Evolutionary conservation across 352 stramenopile species (phyloP), one percentile per base, ranked within the genome.

Genomic region (Ophiocytium majus): DNA sequence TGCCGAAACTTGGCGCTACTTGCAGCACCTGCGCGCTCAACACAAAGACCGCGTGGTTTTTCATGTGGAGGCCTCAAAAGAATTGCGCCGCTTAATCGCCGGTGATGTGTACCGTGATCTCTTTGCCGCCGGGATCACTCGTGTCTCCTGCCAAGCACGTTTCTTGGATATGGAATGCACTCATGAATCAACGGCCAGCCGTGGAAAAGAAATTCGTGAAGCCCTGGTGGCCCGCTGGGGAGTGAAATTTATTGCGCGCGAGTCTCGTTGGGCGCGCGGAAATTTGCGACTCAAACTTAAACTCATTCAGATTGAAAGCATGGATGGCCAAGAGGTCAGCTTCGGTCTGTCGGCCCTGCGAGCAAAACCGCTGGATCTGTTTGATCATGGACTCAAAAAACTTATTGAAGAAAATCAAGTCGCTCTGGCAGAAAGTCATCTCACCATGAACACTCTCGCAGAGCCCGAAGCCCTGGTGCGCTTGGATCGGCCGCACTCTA

Each of bases 321-420:
- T 71, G 57, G 57, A 71, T 71, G 57, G 57, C 57, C 57, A 28
- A 71, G 57, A 71, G 28, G 28, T 71, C 28, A 23, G 28, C 28
- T 28, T 71, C 19, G 57, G 57, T 23, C 23, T 71, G 57, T 23
- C 23, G 23, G 57, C 57, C 57, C 28, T 71, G 23, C 57, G 28
- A 71, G 28, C 57, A 28, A 71, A 23, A 71, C 23, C 28, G 23
- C 19, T 23, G 23, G 57, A 71, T 71, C 57, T 71, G 19, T 71
- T 71, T 28, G 57, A 71, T 71, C 28, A 23, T 28, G 57, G 57
- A 23, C 23, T 71, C 57, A 71, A 28, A 71, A 71, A 71, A 71
- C 57, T 71, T 71, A 71, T 71, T 28, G 57, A 71, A 71, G 57
- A 71, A 23, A 71, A 71, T 28, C 57, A 71, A 28, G 57, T 71